Base-by-base conservation (phyloP, 1,284 basidiomycete species). In the Leucoagaricus sp. region DNA sequence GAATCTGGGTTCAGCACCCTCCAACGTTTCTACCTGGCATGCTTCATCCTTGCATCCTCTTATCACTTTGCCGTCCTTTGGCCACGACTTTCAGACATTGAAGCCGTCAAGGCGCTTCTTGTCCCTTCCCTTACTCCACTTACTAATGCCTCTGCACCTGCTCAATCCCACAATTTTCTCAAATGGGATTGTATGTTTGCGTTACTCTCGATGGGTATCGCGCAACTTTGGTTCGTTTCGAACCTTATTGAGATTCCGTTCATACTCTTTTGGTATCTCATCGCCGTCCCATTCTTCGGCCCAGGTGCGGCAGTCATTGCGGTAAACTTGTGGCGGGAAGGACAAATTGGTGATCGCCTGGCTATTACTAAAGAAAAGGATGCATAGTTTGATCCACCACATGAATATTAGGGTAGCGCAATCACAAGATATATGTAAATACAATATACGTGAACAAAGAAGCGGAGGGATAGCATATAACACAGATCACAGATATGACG, bases 171-270 rank as follows among this genome's bases (percentile, higher is more conserved):
- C 19, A 64, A 75, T 48, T 71, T 81, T 42, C 64, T 82, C 42
- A 74, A 78, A 58, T 83, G 79, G 79, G 77, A 83, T 55, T 51
- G 64, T 7, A 52, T 67, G 6, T 68, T 81, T 23, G 69, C 68
- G 0, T 64, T 72, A 23, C 60, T 60, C 17, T 69, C 78, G 2
- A 65, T 70, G 13, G 58, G 75, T 17, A 50, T 80, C 1, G 74
- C 69, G 2, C 69, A 75, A 1, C 59, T 81, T 7, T 83, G 80
- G 78, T 77, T 79, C 55, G 71, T 72, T 4, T 58, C 61, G 5
- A 63, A 57, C 38, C 21, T 64, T n/a, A 53, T 58, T 13, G 63
- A 70, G 31, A 53, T 71, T 3, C 12, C 72, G 12, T 45, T 47
- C 44, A 54, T 74, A 12, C 31, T 67, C n/a, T 44, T 62, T 7